phyloP scores from a whole-genome alignment of 73 alveolate genomes.

The Paramecium sonneborni region DNA sequence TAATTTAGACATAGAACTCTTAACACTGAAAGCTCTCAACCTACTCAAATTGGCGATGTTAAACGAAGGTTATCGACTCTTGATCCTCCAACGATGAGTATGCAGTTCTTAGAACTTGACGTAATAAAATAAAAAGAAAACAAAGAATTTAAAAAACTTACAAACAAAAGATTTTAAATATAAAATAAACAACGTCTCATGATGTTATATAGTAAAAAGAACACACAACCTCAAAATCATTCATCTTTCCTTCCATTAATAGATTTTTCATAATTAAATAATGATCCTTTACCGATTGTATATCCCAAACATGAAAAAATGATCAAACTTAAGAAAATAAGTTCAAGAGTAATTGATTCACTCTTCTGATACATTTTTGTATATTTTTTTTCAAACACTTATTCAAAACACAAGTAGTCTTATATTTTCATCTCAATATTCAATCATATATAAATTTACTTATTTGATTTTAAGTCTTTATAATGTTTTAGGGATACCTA shows the following conservation, averaged over 20 bases:
- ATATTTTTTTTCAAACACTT: too few relatives aligned
- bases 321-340: not conserved
- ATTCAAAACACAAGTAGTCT: too few relatives aligned
- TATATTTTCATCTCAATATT: too few relatives aligned
- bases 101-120: not conserved
- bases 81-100: conserved; percentile 33
- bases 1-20: not conserved
- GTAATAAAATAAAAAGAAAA: not conserved
- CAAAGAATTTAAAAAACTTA: not conserved
- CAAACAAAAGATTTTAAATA: not conserved
- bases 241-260: not conserved
- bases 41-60: not conserved
- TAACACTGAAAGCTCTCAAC: not conserved
- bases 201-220: not conserved
- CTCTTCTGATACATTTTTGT: not conserved
- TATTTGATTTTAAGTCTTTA: too few relatives aligned
- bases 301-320: not conserved
- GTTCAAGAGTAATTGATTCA: not conserved
- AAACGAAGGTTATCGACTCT: not conserved
- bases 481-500: too few relatives aligned
- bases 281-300: not conserved
- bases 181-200: not conserved
- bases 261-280: not conserved
- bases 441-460: too few relatives aligned
- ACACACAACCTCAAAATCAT: not conserved